Base-by-base conservation (phyloP, 2,329 filamentous ascomycete species). In the Trichoderma simmonsii region DNA sequence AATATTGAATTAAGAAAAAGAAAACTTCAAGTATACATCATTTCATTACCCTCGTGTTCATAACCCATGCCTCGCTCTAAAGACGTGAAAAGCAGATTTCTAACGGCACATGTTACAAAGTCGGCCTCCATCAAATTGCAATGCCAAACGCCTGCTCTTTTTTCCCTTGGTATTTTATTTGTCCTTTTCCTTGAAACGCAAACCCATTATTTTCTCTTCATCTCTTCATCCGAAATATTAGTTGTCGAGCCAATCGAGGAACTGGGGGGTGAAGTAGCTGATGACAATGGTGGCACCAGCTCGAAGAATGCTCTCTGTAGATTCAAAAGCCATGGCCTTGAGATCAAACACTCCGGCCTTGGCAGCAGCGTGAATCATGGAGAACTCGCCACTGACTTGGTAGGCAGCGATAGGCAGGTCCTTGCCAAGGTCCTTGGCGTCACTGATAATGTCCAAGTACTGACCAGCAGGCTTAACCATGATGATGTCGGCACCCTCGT, bases 401-500 rank as follows among this genome's bases (percentile, higher is more conserved):
- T 99, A 99, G 26, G 96, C 95, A 1, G 96, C 95, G 43, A 99
- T 88, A 2, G 96, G 96, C 81, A 98, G 87, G 81, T 98, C 94
- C 80, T 91, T 92, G 72, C 93, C 95, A 69, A 98, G 88, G 69
- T 98, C 94, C 85, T 97, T 98, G 68, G 96, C 96, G 79, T 99
- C 96, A 76, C 93, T 94, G 81, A 99, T 98, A 78, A 99, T 97
- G 82, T 99, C 96, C 60, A 99, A 88, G 81, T 97, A 99, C 82
- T 95, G 94, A 77, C 93, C 93, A 11, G 96, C 96, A 2, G 96
- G 96, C 87, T 99, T 99, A 74, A 99, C 96, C 95, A 99, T 98
- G 83, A 99, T 97, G 76, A 98, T 94, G 79, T 99, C 96, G 24
- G 96, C 96, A 30, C 96, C 96, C 83, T 99, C 96, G 75, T 87